These are phyloP conservation scores for Pichia paraexigua DNA, from an alignment of 805 yeast genomes.

Conservation along the genomic window DNA sequence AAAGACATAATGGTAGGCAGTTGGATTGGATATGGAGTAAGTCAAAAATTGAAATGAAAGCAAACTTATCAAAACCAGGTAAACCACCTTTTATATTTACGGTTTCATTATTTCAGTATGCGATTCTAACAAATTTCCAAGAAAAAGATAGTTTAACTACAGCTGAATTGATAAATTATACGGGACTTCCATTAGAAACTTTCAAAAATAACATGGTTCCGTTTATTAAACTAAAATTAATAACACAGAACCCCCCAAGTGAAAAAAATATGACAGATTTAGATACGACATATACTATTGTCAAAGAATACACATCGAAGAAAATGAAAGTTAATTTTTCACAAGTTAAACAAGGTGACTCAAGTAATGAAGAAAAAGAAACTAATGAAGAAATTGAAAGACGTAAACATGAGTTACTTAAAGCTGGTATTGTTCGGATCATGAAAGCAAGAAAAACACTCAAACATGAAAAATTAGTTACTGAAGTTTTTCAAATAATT, in stretches of 20 bases:
- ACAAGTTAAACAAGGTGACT: conserved; percentile 38
- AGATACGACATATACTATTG: conserved; percentile 58
- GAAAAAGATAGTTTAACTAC: conserved; percentile 52
- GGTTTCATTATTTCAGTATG: conserved; percentile 79
- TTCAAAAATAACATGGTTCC: conserved; percentile 75
- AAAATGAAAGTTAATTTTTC: conserved; percentile 73
- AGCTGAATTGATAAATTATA: conserved; percentile 52
- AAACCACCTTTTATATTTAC: conserved; percentile 75
- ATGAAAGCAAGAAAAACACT: conserved; percentile 88
- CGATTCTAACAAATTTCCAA: conserved; percentile 80
- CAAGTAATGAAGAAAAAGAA: conserved; percentile 67
- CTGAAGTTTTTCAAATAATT: conserved; percentile 83
- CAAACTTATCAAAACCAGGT: conserved; percentile 73
- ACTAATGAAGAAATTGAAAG: conserved; percentile 68
- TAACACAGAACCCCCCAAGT: conserved; percentile 59
- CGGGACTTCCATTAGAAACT: conserved; percentile 57
- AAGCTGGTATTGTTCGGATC: conserved; percentile 91
- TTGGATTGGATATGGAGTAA: conserved; percentile 95
- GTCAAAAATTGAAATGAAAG: conserved; percentile 86
- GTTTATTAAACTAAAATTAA: conserved; percentile 66
- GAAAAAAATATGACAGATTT: conserved; percentile 43
- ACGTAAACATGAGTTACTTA: conserved; percentile 58
- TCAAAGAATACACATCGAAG: conserved; percentile 76
- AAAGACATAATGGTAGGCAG: conserved; percentile 78
- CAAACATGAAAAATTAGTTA: conserved; percentile 71